These are phyloP conservation scores for Extremus antarcticus DNA, from an alignment of 495 filamentous ascomycete species.

Conservation along the genomic window DNA sequence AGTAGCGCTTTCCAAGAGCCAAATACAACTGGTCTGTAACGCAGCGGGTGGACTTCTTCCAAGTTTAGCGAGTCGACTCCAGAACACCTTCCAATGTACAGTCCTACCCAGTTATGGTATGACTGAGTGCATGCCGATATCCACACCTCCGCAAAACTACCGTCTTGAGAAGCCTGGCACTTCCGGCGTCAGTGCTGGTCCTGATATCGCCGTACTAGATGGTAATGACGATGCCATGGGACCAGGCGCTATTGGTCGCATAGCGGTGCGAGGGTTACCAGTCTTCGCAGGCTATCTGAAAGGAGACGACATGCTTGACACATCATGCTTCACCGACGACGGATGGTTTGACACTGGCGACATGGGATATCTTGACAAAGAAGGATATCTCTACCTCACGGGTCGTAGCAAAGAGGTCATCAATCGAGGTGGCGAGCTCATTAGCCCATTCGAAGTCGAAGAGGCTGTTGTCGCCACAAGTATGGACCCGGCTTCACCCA, in stretches of 20 bases:
- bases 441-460: conserved; percentile 43
- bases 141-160: conserved; percentile 33
- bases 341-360: conserved; percentile 44
- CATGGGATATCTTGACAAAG: conserved; percentile 38
- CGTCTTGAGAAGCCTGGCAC: conserved; percentile 35
- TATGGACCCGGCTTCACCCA: conserved; percentile 23
- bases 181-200: conserved; percentile 34
- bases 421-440: conserved; percentile 76
- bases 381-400: conserved; percentile 67
- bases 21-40: conserved; percentile 36
- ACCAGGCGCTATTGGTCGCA: conserved; percentile 27
- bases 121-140: conserved; percentile 42
- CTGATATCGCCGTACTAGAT: conserved; percentile 33
- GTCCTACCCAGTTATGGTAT: conserved; percentile 40
- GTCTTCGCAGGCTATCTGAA: conserved; percentile 36
- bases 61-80: conserved; percentile 29
- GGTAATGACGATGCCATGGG: conserved; percentile 12
- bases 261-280: conserved; percentile 36
- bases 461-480: conserved; percentile 20
- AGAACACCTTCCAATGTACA: conserved; percentile 30
- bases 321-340: conserved; percentile 28
- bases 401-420: conserved; percentile 78
- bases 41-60: conserved; percentile 37
- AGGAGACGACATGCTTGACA: conserved; percentile 27
- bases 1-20: conserved; percentile 28